Percentiles rank a stretch among this genome's conserved stretches.
These are phyloP conservation scores for Acanthamoeba royreba DNA, from an alignment of 208 protist species.

Conservation along the genomic window DNA sequence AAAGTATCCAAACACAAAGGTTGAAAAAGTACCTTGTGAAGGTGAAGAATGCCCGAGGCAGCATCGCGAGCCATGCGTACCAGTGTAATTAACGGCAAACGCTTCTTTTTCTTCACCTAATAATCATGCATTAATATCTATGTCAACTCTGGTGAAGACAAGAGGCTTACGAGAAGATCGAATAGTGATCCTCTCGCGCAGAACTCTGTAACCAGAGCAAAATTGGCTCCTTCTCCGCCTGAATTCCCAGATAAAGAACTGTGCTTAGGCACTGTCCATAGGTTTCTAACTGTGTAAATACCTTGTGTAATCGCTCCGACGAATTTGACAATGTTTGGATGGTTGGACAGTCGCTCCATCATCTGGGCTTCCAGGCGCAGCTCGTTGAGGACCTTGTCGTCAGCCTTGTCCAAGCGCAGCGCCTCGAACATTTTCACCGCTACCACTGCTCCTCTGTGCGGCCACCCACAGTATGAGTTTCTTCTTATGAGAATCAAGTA, in stretches of 20 bases:
- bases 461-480: too few species aligned
- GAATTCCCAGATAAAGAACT: neutral
- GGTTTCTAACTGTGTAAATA: neutral
- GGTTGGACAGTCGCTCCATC: slow-evolving; percentile 44
- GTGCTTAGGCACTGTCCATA: neutral
- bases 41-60: slow-evolving; percentile 30
- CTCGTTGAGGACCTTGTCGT: slow-evolving; percentile 11
- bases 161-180: too few species aligned
- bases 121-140: too few species aligned
- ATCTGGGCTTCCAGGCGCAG: slow-evolving; percentile 22
- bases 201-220: slow-evolving; percentile 28
- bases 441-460: neutral
- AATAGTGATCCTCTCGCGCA: neutral
- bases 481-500: too few species aligned
- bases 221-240: neutral
- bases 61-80: slow-evolving; percentile 16
- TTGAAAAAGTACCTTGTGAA: slow-evolving; percentile 25
- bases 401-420: neutral
- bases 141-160: too few species aligned
- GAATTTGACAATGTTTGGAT: slow-evolving; percentile 48
- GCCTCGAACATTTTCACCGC: slow-evolving; percentile 43
- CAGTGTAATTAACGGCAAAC: slow-evolving; percentile 1
- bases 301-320: slow-evolving; percentile 6
- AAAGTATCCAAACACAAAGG: neutral
- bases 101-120: slow-evolving; percentile 44